These are phyloP conservation scores for Rhododendron vialii DNA, from an alignment of 148 eudicot species.

Conservation along the genomic window DNA sequence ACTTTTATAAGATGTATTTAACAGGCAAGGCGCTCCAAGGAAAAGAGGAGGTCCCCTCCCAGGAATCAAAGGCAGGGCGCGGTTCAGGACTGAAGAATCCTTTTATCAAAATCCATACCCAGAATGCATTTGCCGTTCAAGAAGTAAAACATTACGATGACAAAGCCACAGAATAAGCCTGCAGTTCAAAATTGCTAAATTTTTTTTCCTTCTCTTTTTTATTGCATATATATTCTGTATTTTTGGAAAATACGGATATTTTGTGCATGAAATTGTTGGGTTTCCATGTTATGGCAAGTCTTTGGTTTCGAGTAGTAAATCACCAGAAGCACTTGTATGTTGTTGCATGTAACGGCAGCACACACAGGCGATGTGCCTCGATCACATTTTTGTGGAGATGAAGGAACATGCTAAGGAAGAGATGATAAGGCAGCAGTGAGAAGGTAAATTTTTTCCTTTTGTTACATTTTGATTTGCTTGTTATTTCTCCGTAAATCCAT, in stretches of 20 bases:
- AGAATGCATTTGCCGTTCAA: slow-evolving; percentile 67
- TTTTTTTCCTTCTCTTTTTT: neutral
- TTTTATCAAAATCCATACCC: slow-evolving; percentile 87
- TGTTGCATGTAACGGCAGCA: neutral
- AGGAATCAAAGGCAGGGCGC: slow-evolving; percentile 79
- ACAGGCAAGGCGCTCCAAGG: slow-evolving; percentile 85
- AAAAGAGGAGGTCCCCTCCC: slow-evolving; percentile 60
- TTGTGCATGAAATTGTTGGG: neutral
- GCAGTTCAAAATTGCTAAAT: neutral
- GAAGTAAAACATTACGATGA: slow-evolving; percentile 2
- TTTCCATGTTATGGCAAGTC: neutral
- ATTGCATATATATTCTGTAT: neutral
- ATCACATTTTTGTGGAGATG: neutral
- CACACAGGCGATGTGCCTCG: neutral
- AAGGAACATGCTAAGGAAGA: neutral
- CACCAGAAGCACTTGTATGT: neutral
- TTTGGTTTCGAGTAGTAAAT: neutral
- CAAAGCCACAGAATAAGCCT: neutral
- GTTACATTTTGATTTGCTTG: neutral
- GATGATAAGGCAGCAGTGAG: neutral
- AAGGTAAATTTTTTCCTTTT: neutral
- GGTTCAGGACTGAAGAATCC: slow-evolving; percentile 72
- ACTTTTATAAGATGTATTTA: neutral
- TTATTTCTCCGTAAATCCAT: neutral
- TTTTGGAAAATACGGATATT: neutral